Conservation (phyloP, 2,329 filamentous ascomycete species). For the Cladosporium sp. region DNA sequence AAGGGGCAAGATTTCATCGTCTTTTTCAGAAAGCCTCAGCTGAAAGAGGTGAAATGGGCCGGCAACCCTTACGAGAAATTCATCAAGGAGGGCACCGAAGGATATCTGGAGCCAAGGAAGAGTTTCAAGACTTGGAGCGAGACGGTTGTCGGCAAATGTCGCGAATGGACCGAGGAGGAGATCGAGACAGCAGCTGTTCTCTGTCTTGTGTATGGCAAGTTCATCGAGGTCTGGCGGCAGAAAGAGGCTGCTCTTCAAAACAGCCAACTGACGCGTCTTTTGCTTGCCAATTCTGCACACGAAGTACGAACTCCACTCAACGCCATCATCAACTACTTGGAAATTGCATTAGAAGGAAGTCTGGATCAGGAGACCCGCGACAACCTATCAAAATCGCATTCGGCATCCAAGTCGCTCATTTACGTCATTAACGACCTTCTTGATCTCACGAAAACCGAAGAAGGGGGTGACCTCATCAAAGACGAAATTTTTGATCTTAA, state of each 20-base stretch:
- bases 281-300: constrained; percentile 85
- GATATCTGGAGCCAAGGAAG: constrained; percentile 71
- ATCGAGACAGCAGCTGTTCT: constrained; percentile 84
- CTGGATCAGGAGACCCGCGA: constrained; percentile 81
- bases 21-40: constrained; percentile 77
- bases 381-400: constrained; percentile 78
- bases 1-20: constrained; percentile 82
- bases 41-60: constrained; percentile 77
- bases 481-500: constrained; percentile 74
- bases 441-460: constrained; percentile 83
- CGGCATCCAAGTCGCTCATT: constrained; percentile 85
- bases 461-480: constrained; percentile 73
- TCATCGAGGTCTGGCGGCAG: constrained; percentile 90
- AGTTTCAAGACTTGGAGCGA: constrained; percentile 81
- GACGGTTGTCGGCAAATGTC: constrained; percentile 73
- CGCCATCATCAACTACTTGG: constrained; percentile 90
- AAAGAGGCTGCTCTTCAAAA: constrained; percentile 81
- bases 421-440: constrained; percentile 92
- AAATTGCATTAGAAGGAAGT: constrained; percentile 79
- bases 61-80: constrained; percentile 82
- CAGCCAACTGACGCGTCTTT: constrained; percentile 71
- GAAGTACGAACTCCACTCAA: constrained; percentile 89
- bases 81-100: constrained; percentile 66
- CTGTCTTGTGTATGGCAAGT: constrained; percentile 82
- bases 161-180: constrained; percentile 86